A percentile compares a stretch with the other conserved stretches of the same genome.
phyloP scores from a whole-genome alignment of 805 yeast species.

The Trichomonascus vanleenenianus region DNA sequence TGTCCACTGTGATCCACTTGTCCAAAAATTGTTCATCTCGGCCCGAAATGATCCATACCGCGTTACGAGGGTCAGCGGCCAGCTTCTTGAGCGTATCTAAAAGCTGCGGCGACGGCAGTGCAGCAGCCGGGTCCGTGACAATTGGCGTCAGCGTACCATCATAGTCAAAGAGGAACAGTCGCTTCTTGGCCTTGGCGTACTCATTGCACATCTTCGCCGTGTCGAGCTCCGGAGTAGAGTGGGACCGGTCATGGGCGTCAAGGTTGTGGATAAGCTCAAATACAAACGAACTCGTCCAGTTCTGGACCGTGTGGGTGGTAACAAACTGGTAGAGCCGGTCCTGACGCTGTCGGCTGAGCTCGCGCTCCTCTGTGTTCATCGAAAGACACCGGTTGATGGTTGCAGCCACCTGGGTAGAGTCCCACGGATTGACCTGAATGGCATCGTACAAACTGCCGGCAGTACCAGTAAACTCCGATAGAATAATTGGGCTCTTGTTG shows the following conservation, averaged over 20 bases:
- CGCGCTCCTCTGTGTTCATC: slow-evolving; percentile 34
- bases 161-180: slow-evolving; percentile 87
- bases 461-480: slow-evolving; percentile 92
- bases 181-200: slow-evolving; percentile 53
- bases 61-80: slow-evolving; percentile 69
- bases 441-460: slow-evolving; percentile 39
- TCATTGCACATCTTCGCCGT: slow-evolving; percentile 53
- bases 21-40: slow-evolving; percentile 87
- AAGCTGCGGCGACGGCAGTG: slow-evolving; percentile 79
- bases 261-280: slow-evolving; percentile 32
- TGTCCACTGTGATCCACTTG: slow-evolving; percentile 70
- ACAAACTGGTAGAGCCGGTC: slow-evolving; percentile 54
- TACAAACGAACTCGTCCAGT: slow-evolving; percentile 67
- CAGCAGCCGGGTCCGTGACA: slow-evolving; percentile 96
- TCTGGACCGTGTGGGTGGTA: slow-evolving; percentile 62
- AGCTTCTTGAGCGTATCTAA: slow-evolving; percentile 50
- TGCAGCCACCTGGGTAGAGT: slow-evolving; percentile 84
- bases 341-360: slow-evolving; percentile 27
- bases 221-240: slow-evolving; percentile 76
- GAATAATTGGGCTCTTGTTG: slow-evolving; percentile 64
- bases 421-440: slow-evolving; percentile 95
- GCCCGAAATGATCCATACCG: slow-evolving; percentile 93
- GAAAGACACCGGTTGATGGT: slow-evolving; percentile 63
- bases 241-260: slow-evolving; percentile 35
- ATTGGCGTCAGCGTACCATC: slow-evolving; percentile 98